Base-by-base conservation (phyloP, 192 early-diverging fungal genomes). In the Coemansia sp. region DNA sequence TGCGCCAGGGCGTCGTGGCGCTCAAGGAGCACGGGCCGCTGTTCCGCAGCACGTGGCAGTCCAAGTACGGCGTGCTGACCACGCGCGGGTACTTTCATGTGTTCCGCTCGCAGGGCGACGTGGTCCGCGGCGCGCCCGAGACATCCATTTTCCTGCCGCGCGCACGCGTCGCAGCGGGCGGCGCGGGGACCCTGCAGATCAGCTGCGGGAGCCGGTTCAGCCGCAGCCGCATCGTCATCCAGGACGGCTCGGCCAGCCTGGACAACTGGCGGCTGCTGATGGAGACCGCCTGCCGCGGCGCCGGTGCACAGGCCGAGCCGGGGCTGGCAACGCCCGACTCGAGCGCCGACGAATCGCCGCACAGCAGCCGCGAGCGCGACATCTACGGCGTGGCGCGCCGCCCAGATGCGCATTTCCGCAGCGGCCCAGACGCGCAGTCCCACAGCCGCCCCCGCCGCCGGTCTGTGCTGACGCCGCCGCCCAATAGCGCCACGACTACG, bases 21-120 rank as follows among this genome's bases (percentile, higher is more conserved):
- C 49, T 77, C 28, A 65, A 65, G 40, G 74, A 71, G 61, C 56
- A 71, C 25, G 61, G 74, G 4, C 68, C 68, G 6, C 27, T 77
- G 60, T 77, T 77, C 28, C 64, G 74, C 35, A 77, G 74, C 68
- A 77, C 68, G 21, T 71, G 74, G 68, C 74, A 77, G 61, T 64
- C 60, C 50, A 77, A 71, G 61, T 77, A 71, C 61, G 68, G 68
- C 31, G 74, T 77, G 18, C 68, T 77, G 53, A 77, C 74, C 6
- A 53, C 68, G 18, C 68, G 69, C 11, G 74, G 74, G 0, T 77
- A 71, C 52, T 71, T 77, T 31, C 74, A 77, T 40, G 74, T 77
- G 6, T 77, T 77, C 49, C 68, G 74, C 44, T 77, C 74, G 27
- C 74, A 77, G 54, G 74, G 74, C 47, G 74, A 77, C 49, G 74